Percentiles rank a stretch among this genome's conserved stretches.
Conservation (phyloP, 2,329 filamentous ascomycete species). For the Cytospora piceicola region DNA sequence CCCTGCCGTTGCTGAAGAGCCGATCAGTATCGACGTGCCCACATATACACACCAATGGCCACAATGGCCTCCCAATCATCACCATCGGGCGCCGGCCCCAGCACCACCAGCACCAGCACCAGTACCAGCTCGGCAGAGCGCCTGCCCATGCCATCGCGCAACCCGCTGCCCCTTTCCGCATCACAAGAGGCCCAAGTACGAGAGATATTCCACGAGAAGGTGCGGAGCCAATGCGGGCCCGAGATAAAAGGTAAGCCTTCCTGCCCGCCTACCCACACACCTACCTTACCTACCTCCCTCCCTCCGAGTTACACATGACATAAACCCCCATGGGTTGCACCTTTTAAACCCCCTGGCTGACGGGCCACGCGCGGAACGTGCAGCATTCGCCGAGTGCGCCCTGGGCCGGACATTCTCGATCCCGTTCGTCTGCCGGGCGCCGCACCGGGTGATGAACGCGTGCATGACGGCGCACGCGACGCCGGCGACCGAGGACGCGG, state of each 20-base stretch:
- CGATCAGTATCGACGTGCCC: neutral
- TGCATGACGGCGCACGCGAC: constrained; percentile 92
- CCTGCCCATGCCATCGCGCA: constrained; percentile 63
- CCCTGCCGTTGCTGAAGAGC: neutral
- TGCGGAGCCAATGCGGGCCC: constrained; percentile 73
- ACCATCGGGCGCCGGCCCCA: constrained; percentile 38
- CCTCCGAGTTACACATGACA: neutral
- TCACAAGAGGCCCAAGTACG: constrained; percentile 81
- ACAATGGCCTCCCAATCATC: constrained; percentile 44
- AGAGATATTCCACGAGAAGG: constrained; percentile 78
- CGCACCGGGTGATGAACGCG: constrained; percentile 85
- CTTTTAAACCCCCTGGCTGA: constrained; percentile 3
- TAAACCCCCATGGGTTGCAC: neutral
- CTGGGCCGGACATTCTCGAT: constrained; percentile 83
- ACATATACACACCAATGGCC: constrained; percentile 39
- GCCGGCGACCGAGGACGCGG: constrained; percentile 81
- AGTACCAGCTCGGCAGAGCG: constrained; percentile 32
- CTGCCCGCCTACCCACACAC: no score
- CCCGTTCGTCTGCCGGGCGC: constrained; percentile 79
- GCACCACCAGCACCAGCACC: neutral
- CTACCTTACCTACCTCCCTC: neutral
- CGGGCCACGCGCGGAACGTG: neutral
- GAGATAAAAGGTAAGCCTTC: constrained; percentile 74
- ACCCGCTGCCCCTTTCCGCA: constrained; percentile 82
- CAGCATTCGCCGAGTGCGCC: constrained; percentile 92